Evolutionary conservation across 306 rosid species (phyloP).

Genomic region (Corylus heterophylla): DNA sequence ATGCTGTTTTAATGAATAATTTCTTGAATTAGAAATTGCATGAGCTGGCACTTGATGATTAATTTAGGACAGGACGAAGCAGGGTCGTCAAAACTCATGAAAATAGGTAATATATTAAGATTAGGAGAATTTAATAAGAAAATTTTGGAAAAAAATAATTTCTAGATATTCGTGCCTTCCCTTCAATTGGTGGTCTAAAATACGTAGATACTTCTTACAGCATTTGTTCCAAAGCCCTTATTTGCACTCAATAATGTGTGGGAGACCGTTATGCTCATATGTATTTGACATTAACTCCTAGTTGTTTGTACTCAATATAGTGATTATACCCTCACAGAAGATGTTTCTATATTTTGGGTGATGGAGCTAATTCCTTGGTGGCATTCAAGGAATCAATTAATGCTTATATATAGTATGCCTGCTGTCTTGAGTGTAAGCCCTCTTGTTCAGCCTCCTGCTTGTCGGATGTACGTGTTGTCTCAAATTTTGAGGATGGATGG

Average conservation of each 20-base stretch:
- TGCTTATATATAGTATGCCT: not conserved
- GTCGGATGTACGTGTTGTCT: not conserved
- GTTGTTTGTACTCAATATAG: not conserved
- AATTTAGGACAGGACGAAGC: too few relatives aligned
- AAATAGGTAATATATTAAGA: too few relatives aligned
- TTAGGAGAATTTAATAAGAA: too few relatives aligned
- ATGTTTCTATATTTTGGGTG: not conserved
- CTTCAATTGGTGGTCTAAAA: not conserved
- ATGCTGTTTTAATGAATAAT: too few relatives aligned
- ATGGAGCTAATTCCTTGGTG: not conserved
- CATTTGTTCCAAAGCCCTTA: not conserved
- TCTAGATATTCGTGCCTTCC: too few relatives aligned
- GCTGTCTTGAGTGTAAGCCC: not conserved
- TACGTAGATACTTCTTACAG: not conserved
- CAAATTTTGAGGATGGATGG: too few relatives aligned
- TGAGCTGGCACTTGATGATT: too few relatives aligned
- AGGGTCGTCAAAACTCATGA: too few relatives aligned
- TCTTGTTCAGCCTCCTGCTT: not conserved
- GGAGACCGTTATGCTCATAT: not conserved
- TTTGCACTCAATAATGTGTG: not conserved
- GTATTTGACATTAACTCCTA: not conserved
- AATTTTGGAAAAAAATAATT: too few relatives aligned
- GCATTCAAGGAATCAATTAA: not conserved
- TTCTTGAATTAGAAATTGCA: too few relatives aligned
- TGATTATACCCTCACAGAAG: not conserved